Evolutionary conservation across 2,329 filamentous ascomycete genomes (phyloP), one percentile per base, ranked within the genome.

Genomic region (Pseudogymnoascus verrucosus): DNA sequence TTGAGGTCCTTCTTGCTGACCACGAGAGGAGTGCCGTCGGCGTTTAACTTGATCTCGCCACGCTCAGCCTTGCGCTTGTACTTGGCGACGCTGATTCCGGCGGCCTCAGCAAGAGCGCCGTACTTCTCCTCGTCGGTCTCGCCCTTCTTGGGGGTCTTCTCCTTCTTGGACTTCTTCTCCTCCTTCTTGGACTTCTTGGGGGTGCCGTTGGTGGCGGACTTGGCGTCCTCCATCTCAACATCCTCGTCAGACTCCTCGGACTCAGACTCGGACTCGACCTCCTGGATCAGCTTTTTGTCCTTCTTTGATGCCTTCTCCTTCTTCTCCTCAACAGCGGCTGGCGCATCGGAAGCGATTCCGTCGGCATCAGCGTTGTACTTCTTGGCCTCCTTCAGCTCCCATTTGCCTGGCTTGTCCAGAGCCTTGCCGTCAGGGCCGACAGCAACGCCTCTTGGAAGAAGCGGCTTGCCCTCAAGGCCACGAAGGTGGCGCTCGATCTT

Each of bases 351-450:
- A 65, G 81, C 81, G 61, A 97, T 79, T 67, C 92, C 93, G 76
- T 99, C 95, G 62, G 91, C 95, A 74, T 98, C 93, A 60, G 86
- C 83, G 76, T 98, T 98, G 83, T 99, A 99, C 78, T 93, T 95
- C 74, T 91, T 85, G 10, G 90, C 89, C 76, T 97, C 91, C 79
- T 96, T 96, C 72, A 99, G 82, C 67, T 93, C 90, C 83, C 91
- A 96, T 78, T 96, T 96, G 71, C 87, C 86, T 64, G 87, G 84
- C 31, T 82, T 78, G 44, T 79, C 77, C 40, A 78, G 78, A 37
- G 82, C 75, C 68, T 87, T 84, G 65, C 89, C 89, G 70, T 89
- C 89, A 63, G 90, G 90, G 28, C 83, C 89, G 68, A 93, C 89
- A 65, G 85, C 84, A 66, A 89, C 83, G 68, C 89, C 89, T 76